phyloP scores from a whole-genome alignment of 2,329 filamentous ascomycete genomes.

The Monosporascus sp. region DNA sequence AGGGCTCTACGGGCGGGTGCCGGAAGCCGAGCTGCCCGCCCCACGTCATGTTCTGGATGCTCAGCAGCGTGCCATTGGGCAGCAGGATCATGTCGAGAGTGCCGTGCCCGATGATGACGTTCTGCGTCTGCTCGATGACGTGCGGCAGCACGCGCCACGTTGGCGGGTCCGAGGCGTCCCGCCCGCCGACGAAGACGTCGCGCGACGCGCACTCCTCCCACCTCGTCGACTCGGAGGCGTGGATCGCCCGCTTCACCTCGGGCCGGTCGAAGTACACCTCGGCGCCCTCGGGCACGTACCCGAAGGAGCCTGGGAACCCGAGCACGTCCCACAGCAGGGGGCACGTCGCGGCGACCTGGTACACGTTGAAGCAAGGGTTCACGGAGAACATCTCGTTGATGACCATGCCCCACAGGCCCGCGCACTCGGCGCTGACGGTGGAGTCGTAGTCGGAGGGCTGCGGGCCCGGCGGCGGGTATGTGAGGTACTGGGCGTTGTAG shows the following conservation, averaged over 20 bases:
- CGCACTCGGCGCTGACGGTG: conserved; percentile 43
- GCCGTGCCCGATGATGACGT: conserved; percentile 71
- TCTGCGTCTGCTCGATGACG: conserved; percentile 68
- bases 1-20: conserved; percentile 50
- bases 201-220: conserved; percentile 21
- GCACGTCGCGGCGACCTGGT: conserved; percentile 62
- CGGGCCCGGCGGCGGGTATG: conserved; percentile 56
- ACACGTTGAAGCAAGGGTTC: conserved; percentile 69
- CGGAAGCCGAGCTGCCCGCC: conserved; percentile 67
- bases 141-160: conserved; percentile 56
- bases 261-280: conserved; percentile 64
- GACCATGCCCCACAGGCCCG: conserved; percentile 47
- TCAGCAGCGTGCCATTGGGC: conserved; percentile 63
- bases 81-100: conserved; percentile 63
- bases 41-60: conserved; percentile 80
- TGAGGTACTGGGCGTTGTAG: conserved; percentile 50
- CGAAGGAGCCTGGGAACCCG: conserved; percentile 53
- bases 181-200: conserved; percentile 31
- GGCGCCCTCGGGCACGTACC: conserved; percentile 58
- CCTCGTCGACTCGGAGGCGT: conserved; percentile 45
- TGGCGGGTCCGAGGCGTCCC: conserved; percentile 50
- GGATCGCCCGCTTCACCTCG: conserved; percentile 64
- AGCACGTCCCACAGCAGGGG: conserved; percentile 58
- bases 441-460: conserved; percentile 44
- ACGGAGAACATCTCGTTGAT: conserved; percentile 38